These are phyloP conservation scores for Neonectria hederae DNA, from an alignment of 2,329 filamentous ascomycete species.

Conservation along the genomic window DNA sequence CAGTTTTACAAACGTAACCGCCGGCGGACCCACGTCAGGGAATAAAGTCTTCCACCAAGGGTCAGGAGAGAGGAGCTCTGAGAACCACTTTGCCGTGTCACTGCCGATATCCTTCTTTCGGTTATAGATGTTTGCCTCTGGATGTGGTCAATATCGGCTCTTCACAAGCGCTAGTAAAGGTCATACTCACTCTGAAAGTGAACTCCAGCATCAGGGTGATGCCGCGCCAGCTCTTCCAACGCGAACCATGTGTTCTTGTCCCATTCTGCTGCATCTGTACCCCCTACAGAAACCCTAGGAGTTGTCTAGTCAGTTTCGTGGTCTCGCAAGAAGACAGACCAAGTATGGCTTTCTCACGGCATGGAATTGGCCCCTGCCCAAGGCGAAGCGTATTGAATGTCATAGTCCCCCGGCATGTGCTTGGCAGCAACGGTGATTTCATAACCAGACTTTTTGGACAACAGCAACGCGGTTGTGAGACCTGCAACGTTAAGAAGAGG, in stretches of 20 bases:
- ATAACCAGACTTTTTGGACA: slow-evolving; percentile 16
- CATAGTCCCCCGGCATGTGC: slow-evolving; percentile 23
- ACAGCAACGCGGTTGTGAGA: slow-evolving; percentile 15
- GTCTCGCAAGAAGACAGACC: background rate
- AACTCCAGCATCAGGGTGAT: slow-evolving; percentile 14
- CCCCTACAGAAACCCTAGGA: slow-evolving; percentile 1
- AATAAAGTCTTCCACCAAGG: slow-evolving; percentile 24
- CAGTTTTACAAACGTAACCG: background rate
- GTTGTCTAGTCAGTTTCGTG: background rate
- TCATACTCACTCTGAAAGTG: slow-evolving; percentile 12
- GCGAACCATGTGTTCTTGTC: slow-evolving; percentile 18
- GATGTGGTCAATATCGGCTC: background rate
- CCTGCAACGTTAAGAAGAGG: background rate
- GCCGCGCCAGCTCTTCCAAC: slow-evolving; percentile 10
- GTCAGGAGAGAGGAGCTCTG: slow-evolving; percentile 18
- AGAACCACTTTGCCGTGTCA: slow-evolving; percentile 21
- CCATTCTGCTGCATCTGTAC: slow-evolving; percentile 18
- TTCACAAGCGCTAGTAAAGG: background rate
- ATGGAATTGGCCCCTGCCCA: slow-evolving; percentile 15
- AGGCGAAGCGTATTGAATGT: slow-evolving; percentile 20
- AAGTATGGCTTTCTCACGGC: slow-evolving; percentile 8
- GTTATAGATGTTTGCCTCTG: slow-evolving; percentile 17
- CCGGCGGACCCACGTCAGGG: slow-evolving; percentile 7
- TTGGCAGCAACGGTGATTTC: slow-evolving; percentile 16
- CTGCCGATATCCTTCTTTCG: slow-evolving; percentile 22